Percentiles rank a stretch among this genome's conserved stretches.
Conservation (phyloP, 108 stramenopile species). For the Stephanodiscus triporus region DNA sequence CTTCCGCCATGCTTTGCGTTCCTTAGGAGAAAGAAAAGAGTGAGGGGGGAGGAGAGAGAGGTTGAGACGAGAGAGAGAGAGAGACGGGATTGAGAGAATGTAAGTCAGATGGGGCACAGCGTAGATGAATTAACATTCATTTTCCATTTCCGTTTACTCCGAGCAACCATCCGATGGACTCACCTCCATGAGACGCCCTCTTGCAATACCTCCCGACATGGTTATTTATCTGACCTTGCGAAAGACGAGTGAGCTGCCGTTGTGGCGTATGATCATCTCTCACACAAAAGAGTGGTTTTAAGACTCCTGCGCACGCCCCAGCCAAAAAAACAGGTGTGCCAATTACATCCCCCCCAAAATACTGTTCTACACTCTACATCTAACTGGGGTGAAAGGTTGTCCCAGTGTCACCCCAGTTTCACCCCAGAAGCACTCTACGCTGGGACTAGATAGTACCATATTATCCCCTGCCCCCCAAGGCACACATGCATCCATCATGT, state of each 20-base stretch:
- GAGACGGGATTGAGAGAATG: slow-evolving; percentile 1
- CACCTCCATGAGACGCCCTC: slow-evolving; percentile 56
- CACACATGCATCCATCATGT: too few relatives aligned
- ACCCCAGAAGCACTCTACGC: too few relatives aligned
- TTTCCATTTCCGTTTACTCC: neutral
- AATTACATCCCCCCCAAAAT: too few relatives aligned
- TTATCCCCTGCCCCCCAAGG: too few relatives aligned
- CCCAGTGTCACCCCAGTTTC: too few relatives aligned
- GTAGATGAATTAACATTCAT: neutral
- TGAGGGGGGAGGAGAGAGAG: neutral
- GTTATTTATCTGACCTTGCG: neutral
- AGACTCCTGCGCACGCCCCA: too few relatives aligned
- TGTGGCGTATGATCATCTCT: too few relatives aligned
- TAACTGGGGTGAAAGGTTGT: too few relatives aligned
- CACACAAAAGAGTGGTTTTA: too few relatives aligned
- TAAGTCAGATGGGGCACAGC: neutral
- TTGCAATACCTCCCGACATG: slow-evolving; percentile 46
- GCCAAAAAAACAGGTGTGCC: too few relatives aligned
- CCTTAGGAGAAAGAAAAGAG: slow-evolving; percentile 49
- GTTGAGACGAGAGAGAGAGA: neutral
- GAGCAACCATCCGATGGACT: slow-evolving; percentile 14
- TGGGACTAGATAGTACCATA: too few relatives aligned
- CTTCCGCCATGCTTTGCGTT: slow-evolving; percentile 93
- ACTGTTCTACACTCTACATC: too few relatives aligned
- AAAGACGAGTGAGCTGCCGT: neutral